A percentile compares a stretch with the other conserved stretches of the same genome.
Conservation (phyloP, 805 yeast species). For the Metschnikowia arizonensis region DNA sequence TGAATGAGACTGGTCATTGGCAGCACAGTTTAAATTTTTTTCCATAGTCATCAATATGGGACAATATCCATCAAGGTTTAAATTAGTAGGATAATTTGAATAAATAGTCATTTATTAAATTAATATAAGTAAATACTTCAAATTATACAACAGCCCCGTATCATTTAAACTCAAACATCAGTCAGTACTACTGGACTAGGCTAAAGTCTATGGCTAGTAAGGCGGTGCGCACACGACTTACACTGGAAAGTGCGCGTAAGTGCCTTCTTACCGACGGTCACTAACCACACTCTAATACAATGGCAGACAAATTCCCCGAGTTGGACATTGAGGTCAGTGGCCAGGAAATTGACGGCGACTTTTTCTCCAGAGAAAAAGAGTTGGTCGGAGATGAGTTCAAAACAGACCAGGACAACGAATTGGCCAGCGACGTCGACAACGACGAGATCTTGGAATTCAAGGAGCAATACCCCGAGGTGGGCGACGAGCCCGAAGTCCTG, state of each 20-base stretch:
- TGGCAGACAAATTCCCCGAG: slow-evolving; percentile 79
- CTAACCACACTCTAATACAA: slow-evolving; percentile 18
- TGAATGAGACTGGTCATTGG: too few relatives aligned
- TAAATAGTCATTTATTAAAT: too few relatives aligned
- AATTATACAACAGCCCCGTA: too few relatives aligned
- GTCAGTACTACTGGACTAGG: too few relatives aligned
- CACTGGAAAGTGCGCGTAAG: not conserved
- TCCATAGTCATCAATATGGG: too few relatives aligned
- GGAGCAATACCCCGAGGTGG: slow-evolving; percentile 61
- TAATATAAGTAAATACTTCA: too few relatives aligned
- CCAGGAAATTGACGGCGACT: slow-evolving; percentile 46
- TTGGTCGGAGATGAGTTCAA: slow-evolving; percentile 67
- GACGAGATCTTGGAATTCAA: slow-evolving; percentile 54
- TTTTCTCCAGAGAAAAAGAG: slow-evolving; percentile 65
- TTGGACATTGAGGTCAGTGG: slow-evolving; percentile 36
- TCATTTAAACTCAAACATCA: too few relatives aligned
- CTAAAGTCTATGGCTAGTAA: not conserved
- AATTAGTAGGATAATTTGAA: too few relatives aligned
- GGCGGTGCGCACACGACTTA: slow-evolving; percentile 3
- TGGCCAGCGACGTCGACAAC: slow-evolving; percentile 36
- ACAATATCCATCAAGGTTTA: too few relatives aligned
- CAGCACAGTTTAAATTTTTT: too few relatives aligned
- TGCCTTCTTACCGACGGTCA: not conserved
- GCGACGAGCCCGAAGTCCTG: slow-evolving; percentile 11
- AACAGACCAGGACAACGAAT: slow-evolving; percentile 56